Conservation (phyloP, 2,329 filamentous ascomycete genomes). For the Ophiocordyceps unilateralis region DNA sequence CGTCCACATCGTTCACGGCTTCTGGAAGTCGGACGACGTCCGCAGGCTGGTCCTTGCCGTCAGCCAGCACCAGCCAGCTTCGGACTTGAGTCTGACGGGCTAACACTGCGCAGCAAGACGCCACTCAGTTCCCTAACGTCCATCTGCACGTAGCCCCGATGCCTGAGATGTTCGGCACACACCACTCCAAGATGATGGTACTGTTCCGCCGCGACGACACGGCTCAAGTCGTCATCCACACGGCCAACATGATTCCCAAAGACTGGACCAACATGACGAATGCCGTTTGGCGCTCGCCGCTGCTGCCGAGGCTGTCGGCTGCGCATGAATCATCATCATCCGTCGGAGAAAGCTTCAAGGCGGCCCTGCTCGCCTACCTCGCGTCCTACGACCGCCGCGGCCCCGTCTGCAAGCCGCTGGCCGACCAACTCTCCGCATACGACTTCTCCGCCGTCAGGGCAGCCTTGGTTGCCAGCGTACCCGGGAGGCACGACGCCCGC, state of each 20-base stretch:
- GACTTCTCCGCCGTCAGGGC: conserved; percentile 56
- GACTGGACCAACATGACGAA: conserved; percentile 87
- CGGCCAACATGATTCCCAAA: conserved; percentile 75
- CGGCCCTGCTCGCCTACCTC: conserved; percentile 58
- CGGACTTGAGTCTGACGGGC: not conserved
- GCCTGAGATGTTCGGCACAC: conserved; percentile 72
- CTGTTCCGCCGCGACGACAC: conserved; percentile 59
- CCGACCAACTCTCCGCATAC: conserved; percentile 38
- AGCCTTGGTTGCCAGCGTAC: conserved; percentile 62
- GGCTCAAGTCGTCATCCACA: conserved; percentile 70
- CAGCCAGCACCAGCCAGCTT: conserved; percentile 7
- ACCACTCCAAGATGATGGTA: conserved; percentile 80
- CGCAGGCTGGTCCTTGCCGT: conserved; percentile 42
- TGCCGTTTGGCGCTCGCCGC: conserved; percentile 61
- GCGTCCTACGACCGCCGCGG: conserved; percentile 45
- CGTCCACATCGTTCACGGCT: conserved; percentile 41
- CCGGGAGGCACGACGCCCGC: conserved; percentile 42
- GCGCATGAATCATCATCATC: not conserved
- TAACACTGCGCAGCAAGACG: conserved; percentile 33
- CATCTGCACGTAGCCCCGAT: conserved; percentile 58
- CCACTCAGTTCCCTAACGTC: conserved; percentile 46
- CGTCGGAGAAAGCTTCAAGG: conserved; percentile 57
- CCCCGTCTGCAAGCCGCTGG: conserved; percentile 34
- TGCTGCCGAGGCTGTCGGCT: conserved; percentile 33
- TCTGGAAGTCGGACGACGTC: conserved; percentile 49